These are phyloP conservation scores for Paracoccidioides brasiliensis DNA, from an alignment of 2,329 filamentous ascomycete species.

Conservation along the genomic window DNA sequence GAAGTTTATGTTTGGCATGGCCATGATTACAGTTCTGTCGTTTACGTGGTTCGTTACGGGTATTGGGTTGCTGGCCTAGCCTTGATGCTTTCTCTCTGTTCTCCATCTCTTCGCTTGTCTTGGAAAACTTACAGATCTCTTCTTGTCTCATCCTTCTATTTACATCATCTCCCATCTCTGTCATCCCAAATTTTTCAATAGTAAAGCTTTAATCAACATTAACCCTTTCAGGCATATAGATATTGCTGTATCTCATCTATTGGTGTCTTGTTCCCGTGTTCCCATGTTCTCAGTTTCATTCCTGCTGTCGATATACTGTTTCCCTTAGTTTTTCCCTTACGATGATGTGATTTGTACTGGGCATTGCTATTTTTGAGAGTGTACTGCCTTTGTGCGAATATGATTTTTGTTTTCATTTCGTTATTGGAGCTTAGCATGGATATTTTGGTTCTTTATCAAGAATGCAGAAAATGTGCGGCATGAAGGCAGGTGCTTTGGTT, in stretches of 20 bases:
- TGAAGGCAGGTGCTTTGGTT: not conserved
- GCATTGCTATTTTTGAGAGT: not conserved
- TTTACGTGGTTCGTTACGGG: constrained; percentile 41
- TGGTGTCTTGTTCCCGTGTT: not conserved
- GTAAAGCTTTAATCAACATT: not conserved
- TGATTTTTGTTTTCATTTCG: not conserved
- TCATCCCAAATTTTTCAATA: not conserved
- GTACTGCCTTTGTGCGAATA: not conserved
- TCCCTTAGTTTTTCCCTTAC: not conserved
- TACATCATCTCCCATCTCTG: not conserved
- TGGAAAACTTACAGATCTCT: not conserved
- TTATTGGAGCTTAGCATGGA: not conserved
- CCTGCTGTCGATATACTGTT: not conserved
- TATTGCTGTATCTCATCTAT: not conserved
- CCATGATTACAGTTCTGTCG: constrained; percentile 42
- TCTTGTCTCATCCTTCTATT: not conserved
- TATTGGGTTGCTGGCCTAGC: constrained; percentile 18
- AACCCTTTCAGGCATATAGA: not conserved
- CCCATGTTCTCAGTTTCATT: not conserved
- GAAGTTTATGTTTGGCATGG: constrained; percentile 43
- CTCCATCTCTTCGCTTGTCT: not conserved
- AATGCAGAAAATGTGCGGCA: not conserved
- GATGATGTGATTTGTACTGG: not conserved
- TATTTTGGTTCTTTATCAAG: not conserved
- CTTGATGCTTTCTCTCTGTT: not conserved